A percentile compares a stretch with the other conserved stretches of the same genome.
phyloP scores from a whole-genome alignment of 352 stramenopile species.

The Globisporangium splendens region DNA sequence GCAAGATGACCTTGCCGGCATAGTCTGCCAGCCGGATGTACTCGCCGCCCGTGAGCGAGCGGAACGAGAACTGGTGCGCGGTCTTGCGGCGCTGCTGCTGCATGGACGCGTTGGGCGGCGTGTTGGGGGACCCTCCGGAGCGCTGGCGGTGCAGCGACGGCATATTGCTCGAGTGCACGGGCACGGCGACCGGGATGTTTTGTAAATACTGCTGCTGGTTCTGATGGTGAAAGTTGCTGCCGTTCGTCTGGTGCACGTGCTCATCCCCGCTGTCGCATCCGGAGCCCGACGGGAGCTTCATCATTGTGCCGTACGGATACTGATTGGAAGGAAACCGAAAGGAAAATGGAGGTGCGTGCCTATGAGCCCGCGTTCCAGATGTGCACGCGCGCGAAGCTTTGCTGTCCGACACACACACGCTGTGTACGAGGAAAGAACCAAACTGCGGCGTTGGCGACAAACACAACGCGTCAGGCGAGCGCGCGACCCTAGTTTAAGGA shows the following conservation, averaged over 20 bases:
- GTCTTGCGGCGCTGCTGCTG: slow-evolving; percentile 40
- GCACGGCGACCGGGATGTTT: slow-evolving; percentile 56
- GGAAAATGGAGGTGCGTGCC: background rate
- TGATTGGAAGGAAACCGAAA: background rate
- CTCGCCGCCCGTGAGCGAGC: slow-evolving; percentile 51
- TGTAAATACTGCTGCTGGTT: slow-evolving; percentile 41
- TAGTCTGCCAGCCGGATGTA: slow-evolving; percentile 68
- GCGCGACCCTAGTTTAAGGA: background rate
- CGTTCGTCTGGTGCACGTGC: slow-evolving; percentile 7
- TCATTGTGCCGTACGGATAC: slow-evolving; percentile 13
- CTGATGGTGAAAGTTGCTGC: slow-evolving; percentile 14
- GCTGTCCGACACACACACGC: background rate
- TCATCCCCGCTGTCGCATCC: slow-evolving; percentile 28
- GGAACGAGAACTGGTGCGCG: slow-evolving; percentile 75
- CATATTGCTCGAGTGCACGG: slow-evolving; percentile 30
- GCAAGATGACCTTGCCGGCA: slow-evolving; percentile 54
- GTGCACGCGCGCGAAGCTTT: slow-evolving; percentile 7
- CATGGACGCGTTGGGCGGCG: no score
- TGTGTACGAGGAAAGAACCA: background rate
- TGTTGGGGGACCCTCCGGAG: background rate
- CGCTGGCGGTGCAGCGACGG: slow-evolving; percentile 30
- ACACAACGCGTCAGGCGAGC: background rate
- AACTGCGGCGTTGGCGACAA: background rate
- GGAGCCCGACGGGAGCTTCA: slow-evolving; percentile 31
- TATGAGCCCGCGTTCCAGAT: background rate